These are phyloP conservation scores for Suillus weaverae DNA, from an alignment of 768 basidiomycete genomes.

Conservation along the genomic window DNA sequence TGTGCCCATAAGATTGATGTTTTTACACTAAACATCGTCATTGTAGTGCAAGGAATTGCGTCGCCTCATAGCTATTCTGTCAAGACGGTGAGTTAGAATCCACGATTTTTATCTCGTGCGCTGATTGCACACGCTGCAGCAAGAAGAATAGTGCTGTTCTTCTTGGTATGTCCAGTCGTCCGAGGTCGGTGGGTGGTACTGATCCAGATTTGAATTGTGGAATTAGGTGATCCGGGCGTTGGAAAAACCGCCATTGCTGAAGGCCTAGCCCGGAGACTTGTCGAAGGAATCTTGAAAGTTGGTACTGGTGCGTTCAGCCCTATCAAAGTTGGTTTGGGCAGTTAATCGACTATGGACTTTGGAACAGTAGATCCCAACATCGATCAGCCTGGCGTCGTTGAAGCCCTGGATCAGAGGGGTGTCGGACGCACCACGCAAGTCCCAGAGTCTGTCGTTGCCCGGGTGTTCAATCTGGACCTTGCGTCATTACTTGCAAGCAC, in stretches of 20 bases:
- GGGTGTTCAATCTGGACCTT: conserved; percentile 11
- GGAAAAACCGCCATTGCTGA: conserved; percentile 11
- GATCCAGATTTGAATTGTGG: neutral
- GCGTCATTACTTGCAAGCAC: conserved; percentile 11
- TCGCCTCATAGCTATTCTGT: conserved; percentile 4
- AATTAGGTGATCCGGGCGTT: conserved; percentile 8
- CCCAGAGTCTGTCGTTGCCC: conserved; percentile 11
- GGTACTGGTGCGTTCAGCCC: neutral
- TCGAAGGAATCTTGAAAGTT: conserved; percentile 4
- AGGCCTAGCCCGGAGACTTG: conserved; percentile 7
- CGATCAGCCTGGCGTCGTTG: neutral
- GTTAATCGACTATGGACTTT: neutral
- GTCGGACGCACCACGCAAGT: neutral
- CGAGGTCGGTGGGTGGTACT: neutral
- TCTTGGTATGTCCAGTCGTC: conserved; percentile 1
- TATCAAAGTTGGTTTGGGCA: neutral
- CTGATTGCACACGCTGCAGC: conserved; percentile 3
- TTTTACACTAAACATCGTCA: neutral
- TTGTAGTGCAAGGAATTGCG: conserved; percentile 1
- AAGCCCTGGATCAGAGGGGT: neutral
- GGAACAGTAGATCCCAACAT: neutral
- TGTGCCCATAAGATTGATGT: neutral
- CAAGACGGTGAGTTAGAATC: neutral
- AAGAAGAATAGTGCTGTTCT: conserved; percentile 14
- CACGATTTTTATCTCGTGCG: no score